phyloP scores from a whole-genome alignment of 2,329 filamentous ascomycete species.

The Chaetomium sp. region DNA sequence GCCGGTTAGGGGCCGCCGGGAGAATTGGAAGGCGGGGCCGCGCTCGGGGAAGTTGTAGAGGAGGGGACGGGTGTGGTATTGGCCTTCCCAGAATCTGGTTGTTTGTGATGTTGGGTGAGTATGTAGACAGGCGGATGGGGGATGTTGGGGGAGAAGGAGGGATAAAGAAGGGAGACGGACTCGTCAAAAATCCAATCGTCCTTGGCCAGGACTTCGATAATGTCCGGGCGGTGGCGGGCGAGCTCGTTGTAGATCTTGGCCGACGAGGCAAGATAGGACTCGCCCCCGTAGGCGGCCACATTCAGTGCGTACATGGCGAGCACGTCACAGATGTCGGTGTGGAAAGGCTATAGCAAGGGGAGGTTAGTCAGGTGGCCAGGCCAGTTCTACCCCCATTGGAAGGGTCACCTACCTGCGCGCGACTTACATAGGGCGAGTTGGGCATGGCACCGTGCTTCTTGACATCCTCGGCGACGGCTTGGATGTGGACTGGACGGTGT shows the following conservation, averaged over 20 bases:
- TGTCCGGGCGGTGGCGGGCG: constrained; percentile 29
- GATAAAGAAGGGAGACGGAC: constrained; percentile 12
- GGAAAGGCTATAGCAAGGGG: constrained; percentile 43
- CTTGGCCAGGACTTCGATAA: constrained; percentile 31
- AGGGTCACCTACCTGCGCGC: constrained; percentile 25
- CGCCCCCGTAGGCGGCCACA: constrained; percentile 29
- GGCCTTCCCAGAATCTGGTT: constrained; percentile 28
- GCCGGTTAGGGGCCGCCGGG: constrained; percentile 33
- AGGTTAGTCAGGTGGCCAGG: background rate
- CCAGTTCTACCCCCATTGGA: background rate
- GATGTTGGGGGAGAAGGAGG: background rate
- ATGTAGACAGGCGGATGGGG: background rate
- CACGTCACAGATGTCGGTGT: constrained; percentile 44
- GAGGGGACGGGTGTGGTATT: constrained; percentile 33
- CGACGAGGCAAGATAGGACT: constrained; percentile 31
- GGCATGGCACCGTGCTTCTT: constrained; percentile 7
- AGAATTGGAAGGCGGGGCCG: constrained; percentile 34
- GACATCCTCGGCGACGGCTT: constrained; percentile 20
- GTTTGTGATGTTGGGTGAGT: background rate
- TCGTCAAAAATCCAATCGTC: constrained; percentile 35
- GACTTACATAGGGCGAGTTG: constrained; percentile 32
- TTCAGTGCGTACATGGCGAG: constrained; percentile 37
- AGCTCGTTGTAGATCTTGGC: constrained; percentile 36
- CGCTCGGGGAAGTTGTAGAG: constrained; percentile 30
- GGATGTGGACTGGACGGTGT: constrained; percentile 32